phyloP scores from a whole-genome alignment of 2,329 filamentous ascomycete species.

The Teratosphaeria destructans region DNA sequence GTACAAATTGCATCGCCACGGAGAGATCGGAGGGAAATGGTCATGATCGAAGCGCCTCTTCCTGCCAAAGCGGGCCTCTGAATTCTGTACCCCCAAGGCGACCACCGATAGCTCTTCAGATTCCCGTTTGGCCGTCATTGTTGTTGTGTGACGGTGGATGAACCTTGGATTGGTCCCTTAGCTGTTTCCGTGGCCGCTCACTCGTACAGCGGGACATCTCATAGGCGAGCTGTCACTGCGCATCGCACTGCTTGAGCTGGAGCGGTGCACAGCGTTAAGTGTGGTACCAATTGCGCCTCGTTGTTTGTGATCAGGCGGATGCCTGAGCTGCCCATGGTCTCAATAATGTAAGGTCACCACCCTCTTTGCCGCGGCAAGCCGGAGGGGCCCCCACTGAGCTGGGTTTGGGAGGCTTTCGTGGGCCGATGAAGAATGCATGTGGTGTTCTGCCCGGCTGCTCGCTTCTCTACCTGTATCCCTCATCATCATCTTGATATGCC shows the following conservation, averaged over 20 bases:
- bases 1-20: slow-evolving; percentile 33
- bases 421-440: no score
- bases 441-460: background rate
- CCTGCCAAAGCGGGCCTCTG: slow-evolving; percentile 18
- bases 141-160: background rate
- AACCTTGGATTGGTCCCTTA: background rate
- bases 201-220: background rate
- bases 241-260: background rate
- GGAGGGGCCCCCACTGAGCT: background rate
- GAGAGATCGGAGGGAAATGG: slow-evolving; percentile 18
- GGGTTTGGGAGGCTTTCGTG: background rate
- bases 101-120: slow-evolving; percentile 13
- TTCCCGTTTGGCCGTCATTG: slow-evolving; percentile 10
- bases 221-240: background rate
- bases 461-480: background rate
- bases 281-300: background rate
- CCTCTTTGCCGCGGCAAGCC: background rate
- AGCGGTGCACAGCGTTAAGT: background rate
- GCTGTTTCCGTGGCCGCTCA: background rate
- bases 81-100: slow-evolving; percentile 16
- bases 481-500: background rate
- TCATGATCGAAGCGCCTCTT: slow-evolving; percentile 12
- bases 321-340: background rate
- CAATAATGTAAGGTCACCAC: background rate
- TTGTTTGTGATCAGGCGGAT: background rate